Percentiles rank a stretch among this genome's conserved stretches.
These are phyloP conservation scores for Cyamopsis tetragonoloba DNA, from an alignment of 306 rosid species.

Conservation along the genomic window DNA sequence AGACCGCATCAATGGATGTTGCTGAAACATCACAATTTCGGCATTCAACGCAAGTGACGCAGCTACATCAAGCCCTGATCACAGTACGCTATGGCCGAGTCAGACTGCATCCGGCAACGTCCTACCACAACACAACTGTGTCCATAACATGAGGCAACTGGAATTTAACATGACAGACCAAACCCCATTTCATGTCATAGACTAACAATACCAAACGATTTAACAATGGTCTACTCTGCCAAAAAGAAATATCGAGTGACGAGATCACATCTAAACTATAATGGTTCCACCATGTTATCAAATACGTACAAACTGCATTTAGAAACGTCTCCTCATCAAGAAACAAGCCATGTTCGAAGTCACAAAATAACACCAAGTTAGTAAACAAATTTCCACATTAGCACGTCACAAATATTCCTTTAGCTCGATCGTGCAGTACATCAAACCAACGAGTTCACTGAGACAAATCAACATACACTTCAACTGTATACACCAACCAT, in stretches of 20 bases:
- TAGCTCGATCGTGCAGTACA: neutral
- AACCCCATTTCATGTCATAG: neutral
- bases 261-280: neutral
- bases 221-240: slow-evolving; percentile 43
- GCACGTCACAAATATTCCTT: slow-evolving; percentile 17
- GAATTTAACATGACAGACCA: no score
- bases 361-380: slow-evolving; percentile 27
- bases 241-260: slow-evolving; percentile 29
- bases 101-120: no score
- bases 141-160: no score
- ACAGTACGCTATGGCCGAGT: no score
- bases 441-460: slow-evolving; percentile 34
- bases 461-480: slow-evolving; percentile 76
- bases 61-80: no score
- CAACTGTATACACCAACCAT: slow-evolving; percentile 31
- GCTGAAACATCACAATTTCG: no score
- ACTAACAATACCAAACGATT: slow-evolving; percentile 15
- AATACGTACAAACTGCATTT: neutral
- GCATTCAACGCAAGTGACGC: no score
- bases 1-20: no score
- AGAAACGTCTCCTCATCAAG: slow-evolving; percentile 6
- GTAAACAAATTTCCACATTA: slow-evolving; percentile 14
- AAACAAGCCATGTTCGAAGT: slow-evolving; percentile 23
- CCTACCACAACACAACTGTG: no score
- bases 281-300: slow-evolving; percentile 23